A percentile compares a stretch with the other conserved stretches of the same genome.
These are phyloP conservation scores for Fusarium coicis DNA, from an alignment of 2,329 filamentous ascomycete species.

Conservation along the genomic window DNA sequence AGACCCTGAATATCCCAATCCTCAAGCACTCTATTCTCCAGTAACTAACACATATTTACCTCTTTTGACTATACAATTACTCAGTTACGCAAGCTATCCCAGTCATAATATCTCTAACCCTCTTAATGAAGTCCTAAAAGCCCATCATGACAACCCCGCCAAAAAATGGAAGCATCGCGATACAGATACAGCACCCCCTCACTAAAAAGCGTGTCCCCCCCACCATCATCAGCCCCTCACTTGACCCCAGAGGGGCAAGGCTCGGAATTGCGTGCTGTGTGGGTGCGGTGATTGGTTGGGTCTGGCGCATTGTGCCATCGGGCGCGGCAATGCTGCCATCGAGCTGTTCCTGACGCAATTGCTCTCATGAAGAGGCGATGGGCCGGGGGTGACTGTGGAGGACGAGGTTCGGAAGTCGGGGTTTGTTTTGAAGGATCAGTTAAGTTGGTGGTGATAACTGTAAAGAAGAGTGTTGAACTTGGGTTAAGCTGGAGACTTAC, in stretches of 20 bases:
- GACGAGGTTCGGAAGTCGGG: slow-evolving; percentile 30
- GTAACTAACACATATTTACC: too few species aligned
- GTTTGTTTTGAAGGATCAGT: neutral
- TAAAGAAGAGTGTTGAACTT: neutral
- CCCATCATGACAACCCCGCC: slow-evolving; percentile 31
- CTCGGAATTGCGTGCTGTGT: slow-evolving; percentile 43
- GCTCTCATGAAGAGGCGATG: slow-evolving; percentile 27
- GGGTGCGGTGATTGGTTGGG: slow-evolving; percentile 26
- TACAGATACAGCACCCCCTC: slow-evolving; percentile 13
- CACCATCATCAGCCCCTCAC: slow-evolving; percentile 39
- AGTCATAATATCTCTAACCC: neutral
- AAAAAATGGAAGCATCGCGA: slow-evolving; percentile 5
- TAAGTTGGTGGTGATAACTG: too few species aligned
- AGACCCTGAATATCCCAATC: neutral
- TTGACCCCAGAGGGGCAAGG: slow-evolving; percentile 41
- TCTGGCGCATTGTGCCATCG: slow-evolving; percentile 40
- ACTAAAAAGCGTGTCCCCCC: slow-evolving; percentile 10
- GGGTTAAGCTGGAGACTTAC: accelerated
- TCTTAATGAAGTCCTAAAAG: neutral
- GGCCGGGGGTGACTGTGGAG: slow-evolving; percentile 18
- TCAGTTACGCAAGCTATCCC: neutral
- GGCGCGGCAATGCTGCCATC: slow-evolving; percentile 42
- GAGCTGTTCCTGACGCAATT: slow-evolving; percentile 43
- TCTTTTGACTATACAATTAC: accelerated
- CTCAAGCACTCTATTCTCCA: neutral